Percentiles rank a stretch among this genome's conserved stretches.
phyloP scores from a whole-genome alignment of 495 filamentous ascomycete genomes.

The Entonaema liquescens region DNA sequence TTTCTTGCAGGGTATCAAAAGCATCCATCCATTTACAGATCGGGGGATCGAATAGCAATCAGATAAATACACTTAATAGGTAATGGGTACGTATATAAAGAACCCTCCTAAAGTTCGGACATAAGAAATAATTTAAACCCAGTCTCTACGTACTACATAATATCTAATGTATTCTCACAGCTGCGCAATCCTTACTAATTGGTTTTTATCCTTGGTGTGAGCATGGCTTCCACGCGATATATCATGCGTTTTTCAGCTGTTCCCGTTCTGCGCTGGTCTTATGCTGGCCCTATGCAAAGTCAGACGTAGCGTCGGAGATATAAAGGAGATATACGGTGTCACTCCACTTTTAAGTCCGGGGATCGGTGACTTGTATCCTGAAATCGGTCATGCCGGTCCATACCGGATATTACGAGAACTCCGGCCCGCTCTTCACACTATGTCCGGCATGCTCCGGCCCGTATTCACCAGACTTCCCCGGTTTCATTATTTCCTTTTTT shows the following conservation, averaged over 20 bases:
- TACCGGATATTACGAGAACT: not conserved
- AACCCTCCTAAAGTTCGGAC: too few relatives aligned
- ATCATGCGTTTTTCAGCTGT: slow-evolving; percentile 8
- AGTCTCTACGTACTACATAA: too few relatives aligned
- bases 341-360: slow-evolving; percentile 3
- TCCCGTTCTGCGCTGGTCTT: not conserved
- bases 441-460: not conserved
- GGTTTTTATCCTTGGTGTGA: not conserved
- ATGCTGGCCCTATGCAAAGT: not conserved
- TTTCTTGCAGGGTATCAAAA: too few relatives aligned
- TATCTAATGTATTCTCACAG: not conserved
- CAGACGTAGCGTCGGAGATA: slow-evolving; percentile 6
- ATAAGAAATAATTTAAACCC: too few relatives aligned
- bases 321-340: not conserved
- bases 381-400: too few relatives aligned
- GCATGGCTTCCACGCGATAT: not conserved
- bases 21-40: too few relatives aligned
- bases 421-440: not conserved
- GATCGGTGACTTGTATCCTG: not conserved
- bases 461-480: not conserved
- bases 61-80: too few relatives aligned
- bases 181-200: not conserved
- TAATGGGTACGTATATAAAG: too few relatives aligned
- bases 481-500: not conserved
- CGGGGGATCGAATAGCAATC: too few relatives aligned